phyloP scores from a whole-genome alignment of 1,284 basidiomycete species.

The Boletus sp. region DNA sequence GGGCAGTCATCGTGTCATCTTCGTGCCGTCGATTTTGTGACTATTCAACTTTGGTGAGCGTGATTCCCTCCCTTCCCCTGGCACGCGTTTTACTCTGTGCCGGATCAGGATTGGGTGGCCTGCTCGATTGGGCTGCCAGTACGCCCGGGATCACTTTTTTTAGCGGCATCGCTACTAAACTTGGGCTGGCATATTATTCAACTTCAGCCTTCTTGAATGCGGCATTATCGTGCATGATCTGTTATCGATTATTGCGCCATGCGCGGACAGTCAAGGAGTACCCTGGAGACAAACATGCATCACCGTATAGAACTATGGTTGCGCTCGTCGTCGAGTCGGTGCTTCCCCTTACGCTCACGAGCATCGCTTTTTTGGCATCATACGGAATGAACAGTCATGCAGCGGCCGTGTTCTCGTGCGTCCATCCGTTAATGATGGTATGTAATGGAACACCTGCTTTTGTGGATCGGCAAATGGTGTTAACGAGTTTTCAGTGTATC shows the following conservation, averaged over 20 bases:
- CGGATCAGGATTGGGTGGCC: not conserved
- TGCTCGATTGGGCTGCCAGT: not conserved
- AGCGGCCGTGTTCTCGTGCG: not conserved
- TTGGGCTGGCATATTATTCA: not conserved
- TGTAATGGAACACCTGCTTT: not conserved
- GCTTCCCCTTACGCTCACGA: not conserved
- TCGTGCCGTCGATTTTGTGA: not conserved
- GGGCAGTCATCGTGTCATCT: not conserved
- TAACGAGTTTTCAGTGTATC: not conserved
- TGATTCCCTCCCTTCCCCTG: not conserved
- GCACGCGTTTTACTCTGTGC: not conserved
- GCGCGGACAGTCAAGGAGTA: not conserved
- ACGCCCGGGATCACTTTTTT: not conserved
- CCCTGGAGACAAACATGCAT: not conserved
- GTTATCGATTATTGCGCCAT: not conserved
- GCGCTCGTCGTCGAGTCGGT: not conserved
- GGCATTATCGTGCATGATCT: not conserved
- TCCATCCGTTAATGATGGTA: slow-evolving; percentile 1
- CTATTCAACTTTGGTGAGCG: not conserved
- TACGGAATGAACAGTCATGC: not conserved
- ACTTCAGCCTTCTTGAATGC: not conserved
- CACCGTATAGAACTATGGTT: not conserved
- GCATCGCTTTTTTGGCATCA: not conserved
- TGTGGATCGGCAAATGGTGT: not conserved
- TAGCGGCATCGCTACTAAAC: not conserved